Percentiles rank a stretch among this genome's conserved stretches.
Conservation (phyloP, 345 rosid species). For the Salix exigua region DNA sequence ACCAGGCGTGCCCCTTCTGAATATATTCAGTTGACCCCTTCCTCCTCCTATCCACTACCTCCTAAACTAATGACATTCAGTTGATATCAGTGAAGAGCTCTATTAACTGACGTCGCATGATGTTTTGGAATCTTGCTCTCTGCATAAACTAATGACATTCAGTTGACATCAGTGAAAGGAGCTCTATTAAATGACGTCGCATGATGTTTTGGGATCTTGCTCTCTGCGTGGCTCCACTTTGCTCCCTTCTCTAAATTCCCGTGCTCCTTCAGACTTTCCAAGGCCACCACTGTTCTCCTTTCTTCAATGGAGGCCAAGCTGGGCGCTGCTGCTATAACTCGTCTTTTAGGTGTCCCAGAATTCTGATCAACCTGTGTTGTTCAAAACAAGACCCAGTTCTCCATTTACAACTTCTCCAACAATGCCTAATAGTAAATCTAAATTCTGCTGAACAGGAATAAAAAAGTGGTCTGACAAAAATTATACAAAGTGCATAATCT, state of each 20-base stretch:
- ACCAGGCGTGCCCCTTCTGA: too few species aligned
- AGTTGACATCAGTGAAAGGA: slow-evolving; percentile 65
- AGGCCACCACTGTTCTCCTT: slow-evolving; percentile 36
- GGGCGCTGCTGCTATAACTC: slow-evolving; percentile 45
- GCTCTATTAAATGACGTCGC: slow-evolving; percentile 51
- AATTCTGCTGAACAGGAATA: too few species aligned
- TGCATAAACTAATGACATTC: not conserved
- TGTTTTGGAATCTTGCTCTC: slow-evolving; percentile 37
- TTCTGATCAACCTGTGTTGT: slow-evolving; percentile 52
- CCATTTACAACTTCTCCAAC: not conserved
- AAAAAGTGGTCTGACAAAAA: too few species aligned
- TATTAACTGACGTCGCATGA: slow-evolving; percentile 37
- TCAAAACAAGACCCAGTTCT: not conserved
- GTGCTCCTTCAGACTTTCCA: slow-evolving; percentile 22
- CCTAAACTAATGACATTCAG: slow-evolving; percentile 4
- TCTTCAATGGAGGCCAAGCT: slow-evolving; percentile 67
- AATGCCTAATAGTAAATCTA: too few species aligned
- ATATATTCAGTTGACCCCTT: too few species aligned
- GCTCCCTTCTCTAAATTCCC: slow-evolving; percentile 23
- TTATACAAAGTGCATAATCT: too few species aligned
- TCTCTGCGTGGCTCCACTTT: slow-evolving; percentile 26
- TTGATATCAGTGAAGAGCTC: slow-evolving; percentile 70
- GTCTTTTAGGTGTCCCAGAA: slow-evolving; percentile 47
- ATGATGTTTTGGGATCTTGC: slow-evolving; percentile 30
- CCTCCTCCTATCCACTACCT: too few species aligned